Evolutionary conservation across 2,329 filamentous ascomycete species (phyloP).

Genomic region (Allantophomopsis cytisporea): DNA sequence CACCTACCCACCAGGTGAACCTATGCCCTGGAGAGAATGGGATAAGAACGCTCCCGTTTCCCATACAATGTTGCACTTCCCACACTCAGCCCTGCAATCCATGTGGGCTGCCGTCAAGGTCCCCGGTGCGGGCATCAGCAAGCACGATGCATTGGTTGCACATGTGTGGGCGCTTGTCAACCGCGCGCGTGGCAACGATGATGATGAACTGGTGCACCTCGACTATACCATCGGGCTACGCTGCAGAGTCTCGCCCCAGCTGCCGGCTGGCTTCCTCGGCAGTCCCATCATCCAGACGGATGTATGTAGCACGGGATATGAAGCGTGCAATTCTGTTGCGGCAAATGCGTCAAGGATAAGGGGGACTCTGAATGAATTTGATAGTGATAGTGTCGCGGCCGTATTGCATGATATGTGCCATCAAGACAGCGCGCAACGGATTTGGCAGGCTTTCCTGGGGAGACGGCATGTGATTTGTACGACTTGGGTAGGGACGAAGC

Average conservation of each 20-base stretch:
- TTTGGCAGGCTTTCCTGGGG: slow-evolving; percentile 33
- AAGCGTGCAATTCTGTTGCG: not conserved
- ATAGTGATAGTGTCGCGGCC: slow-evolving; percentile 21
- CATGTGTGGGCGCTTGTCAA: slow-evolving; percentile 31
- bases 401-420: slow-evolving; percentile 27
- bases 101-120: slow-evolving; percentile 17
- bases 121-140: slow-evolving; percentile 17
- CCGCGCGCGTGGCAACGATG: slow-evolving; percentile 19
- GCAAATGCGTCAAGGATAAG: slow-evolving; percentile 19
- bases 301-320: slow-evolving; percentile 12
- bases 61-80: slow-evolving; percentile 23
- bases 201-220: slow-evolving; percentile 20
- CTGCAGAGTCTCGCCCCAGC: slow-evolving; percentile 21
- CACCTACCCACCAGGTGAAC: slow-evolving; percentile 16
- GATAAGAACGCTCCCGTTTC: slow-evolving; percentile 19
- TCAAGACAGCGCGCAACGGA: slow-evolving; percentile 28
- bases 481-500: slow-evolving; percentile 24
- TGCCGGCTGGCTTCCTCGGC: slow-evolving; percentile 26
- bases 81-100: slow-evolving; percentile 16
- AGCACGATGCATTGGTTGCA: slow-evolving; percentile 29
- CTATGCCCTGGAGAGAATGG: slow-evolving; percentile 28
- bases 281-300: slow-evolving; percentile 28
- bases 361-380: slow-evolving; percentile 21
- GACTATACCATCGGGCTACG: slow-evolving; percentile 27
- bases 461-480: slow-evolving; percentile 26